phyloP scores from a whole-genome alignment of 768 basidiomycete species.

The Lepiota venenata region DNA sequence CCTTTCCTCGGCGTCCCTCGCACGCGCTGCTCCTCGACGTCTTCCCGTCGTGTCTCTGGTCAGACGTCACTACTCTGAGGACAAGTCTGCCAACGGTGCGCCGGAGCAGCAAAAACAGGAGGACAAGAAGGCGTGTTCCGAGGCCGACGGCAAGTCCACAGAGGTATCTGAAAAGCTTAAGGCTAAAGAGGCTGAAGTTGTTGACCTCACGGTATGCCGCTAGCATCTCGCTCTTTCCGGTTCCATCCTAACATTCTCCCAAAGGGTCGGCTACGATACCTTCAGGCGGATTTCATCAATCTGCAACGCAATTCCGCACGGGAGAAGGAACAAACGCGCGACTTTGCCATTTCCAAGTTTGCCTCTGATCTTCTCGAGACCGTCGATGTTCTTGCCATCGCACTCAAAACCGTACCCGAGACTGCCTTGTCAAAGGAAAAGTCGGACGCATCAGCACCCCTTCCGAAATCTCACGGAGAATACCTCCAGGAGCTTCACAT shows the following conservation, averaged over 20 bases:
- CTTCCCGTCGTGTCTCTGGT: conserved; percentile 24
- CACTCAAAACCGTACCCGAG: conserved; percentile 73
- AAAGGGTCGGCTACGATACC: conserved; percentile 85
- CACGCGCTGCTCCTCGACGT: conserved; percentile 31
- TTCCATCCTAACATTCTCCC: conserved; percentile 12
- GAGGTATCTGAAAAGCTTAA: conserved; percentile 60
- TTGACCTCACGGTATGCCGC: conserved; percentile 74
- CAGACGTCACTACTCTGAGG: conserved; percentile 59
- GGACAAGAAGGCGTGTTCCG: conserved; percentile 23
- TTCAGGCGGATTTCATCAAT: conserved; percentile 95
- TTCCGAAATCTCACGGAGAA: conserved; percentile 50
- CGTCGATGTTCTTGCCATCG: conserved; percentile 85
- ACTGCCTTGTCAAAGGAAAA: conserved; percentile 36
- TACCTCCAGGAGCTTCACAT: conserved; percentile 71
- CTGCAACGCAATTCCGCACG: conserved; percentile 87
- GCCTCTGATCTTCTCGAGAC: conserved; percentile 88
- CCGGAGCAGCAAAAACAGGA: conserved; percentile 23
- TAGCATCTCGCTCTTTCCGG: conserved; percentile 13
- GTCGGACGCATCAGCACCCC: conserved; percentile 23
- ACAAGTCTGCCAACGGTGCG: conserved; percentile 33
- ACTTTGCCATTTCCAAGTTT: conserved; percentile 91
- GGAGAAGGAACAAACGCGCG: conserved; percentile 89
- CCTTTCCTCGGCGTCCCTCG: conserved; percentile 41
- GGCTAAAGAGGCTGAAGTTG: conserved; percentile 76
- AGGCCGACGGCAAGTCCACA: conserved; percentile 22